A percentile compares a stretch with the other conserved stretches of the same genome.
These are phyloP conservation scores for Quercus suber DNA, from an alignment of 306 rosid genomes.

Conservation along the genomic window DNA sequence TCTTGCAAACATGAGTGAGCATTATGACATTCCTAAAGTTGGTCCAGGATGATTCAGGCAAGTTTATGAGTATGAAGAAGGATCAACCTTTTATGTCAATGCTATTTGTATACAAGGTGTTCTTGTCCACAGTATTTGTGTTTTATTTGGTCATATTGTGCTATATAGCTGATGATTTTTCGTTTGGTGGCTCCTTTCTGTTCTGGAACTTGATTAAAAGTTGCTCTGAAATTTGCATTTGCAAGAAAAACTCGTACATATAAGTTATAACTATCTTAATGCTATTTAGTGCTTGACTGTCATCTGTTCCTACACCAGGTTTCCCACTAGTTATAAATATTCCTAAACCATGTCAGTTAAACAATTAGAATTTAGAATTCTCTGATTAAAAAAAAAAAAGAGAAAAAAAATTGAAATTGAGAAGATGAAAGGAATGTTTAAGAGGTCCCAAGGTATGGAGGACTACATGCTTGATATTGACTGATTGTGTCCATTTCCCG, in stretches of 20 bases:
- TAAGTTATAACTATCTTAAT: neutral
- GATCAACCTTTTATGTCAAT: constrained; percentile 2
- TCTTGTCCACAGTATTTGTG: neutral
- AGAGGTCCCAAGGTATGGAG: too few species aligned
- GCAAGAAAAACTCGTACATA: neutral
- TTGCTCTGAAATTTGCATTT: neutral
- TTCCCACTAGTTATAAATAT: too few species aligned
- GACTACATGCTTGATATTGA: too few species aligned
- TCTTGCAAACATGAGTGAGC: constrained; percentile 99
- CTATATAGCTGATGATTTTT: constrained; percentile 5
- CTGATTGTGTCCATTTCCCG: too few species aligned
- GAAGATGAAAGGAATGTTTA: too few species aligned
- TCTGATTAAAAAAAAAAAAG: too few species aligned
- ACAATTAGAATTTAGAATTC: too few species aligned
- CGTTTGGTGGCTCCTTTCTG: neutral
- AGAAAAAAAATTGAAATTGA: too few species aligned
- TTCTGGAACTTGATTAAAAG: neutral
- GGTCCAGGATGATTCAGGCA: constrained; percentile 72
- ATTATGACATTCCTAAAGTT: constrained; percentile 97
- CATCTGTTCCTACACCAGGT: neutral
- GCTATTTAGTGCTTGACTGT: neutral
- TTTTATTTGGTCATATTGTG: constrained; percentile 4
- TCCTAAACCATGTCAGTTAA: too few species aligned
- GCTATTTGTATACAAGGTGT: neutral
- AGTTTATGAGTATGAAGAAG: constrained; percentile 1